Conservation (phyloP, 495 filamentous ascomycete genomes). For the Penicillium manginii region DNA sequence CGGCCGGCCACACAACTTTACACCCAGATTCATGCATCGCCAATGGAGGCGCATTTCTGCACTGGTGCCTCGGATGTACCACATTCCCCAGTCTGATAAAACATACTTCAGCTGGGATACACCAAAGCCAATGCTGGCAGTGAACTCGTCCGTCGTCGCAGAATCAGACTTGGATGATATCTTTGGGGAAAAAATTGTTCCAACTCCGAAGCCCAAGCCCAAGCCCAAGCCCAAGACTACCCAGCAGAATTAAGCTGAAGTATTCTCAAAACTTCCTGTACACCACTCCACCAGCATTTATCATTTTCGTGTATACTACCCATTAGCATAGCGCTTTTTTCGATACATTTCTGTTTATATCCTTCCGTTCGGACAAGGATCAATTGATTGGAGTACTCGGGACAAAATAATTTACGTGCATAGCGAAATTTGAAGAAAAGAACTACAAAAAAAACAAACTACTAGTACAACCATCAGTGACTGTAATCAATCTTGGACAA, state of each 20-base stretch:
- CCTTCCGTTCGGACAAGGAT: background rate
- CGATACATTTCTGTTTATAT: background rate
- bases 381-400: background rate
- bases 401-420: background rate
- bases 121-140: constrained; percentile 14
- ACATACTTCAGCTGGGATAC: constrained; percentile 33
- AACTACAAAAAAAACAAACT: too few relatives aligned
- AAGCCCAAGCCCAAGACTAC: background rate
- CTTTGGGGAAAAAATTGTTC: constrained; percentile 8
- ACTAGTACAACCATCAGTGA: too few relatives aligned
- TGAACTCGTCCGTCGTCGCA: constrained; percentile 18
- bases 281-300: background rate
- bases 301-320: background rate
- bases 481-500: too few relatives aligned
- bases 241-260: background rate
- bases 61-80: constrained; percentile 40
- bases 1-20: constrained; percentile 47
- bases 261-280: background rate
- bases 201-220: background rate
- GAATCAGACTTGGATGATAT: constrained; percentile 14
- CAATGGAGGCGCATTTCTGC: constrained; percentile 48
- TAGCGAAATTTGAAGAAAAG: too few relatives aligned
- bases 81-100: constrained; percentile 22
- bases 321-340: background rate
- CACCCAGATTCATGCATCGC: constrained; percentile 47